These are phyloP conservation scores for Colletotrichum filicis DNA, from an alignment of 2,329 filamentous ascomycete genomes.

Conservation along the genomic window DNA sequence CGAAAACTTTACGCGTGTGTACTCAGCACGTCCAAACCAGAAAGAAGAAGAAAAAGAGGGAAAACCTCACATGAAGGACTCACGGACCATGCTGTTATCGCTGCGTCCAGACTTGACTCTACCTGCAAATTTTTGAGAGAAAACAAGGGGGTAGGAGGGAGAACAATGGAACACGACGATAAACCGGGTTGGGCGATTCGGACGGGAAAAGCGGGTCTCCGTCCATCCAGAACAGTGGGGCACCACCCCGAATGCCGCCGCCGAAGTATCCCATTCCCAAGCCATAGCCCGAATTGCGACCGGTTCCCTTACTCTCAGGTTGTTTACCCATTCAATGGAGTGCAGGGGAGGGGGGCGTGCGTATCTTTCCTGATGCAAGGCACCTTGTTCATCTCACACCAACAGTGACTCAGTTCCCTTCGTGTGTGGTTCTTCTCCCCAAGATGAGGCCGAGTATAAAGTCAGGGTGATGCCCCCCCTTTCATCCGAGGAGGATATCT, in stretches of 20 bases:
- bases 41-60: not conserved
- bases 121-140: not conserved
- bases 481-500: not conserved
- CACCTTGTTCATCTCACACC: not conserved
- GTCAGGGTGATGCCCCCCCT: not conserved
- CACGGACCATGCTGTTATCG: not conserved
- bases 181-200: conserved; percentile 17
- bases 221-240: conserved; percentile 2
- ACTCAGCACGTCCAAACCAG: not conserved
- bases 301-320: not conserved
- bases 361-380: not conserved
- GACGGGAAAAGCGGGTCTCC: conserved; percentile 26
- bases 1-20: not conserved
- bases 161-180: not conserved
- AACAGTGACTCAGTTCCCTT: not conserved
- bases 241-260: conserved; percentile 29
- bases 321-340: too few species aligned
- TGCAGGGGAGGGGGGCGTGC: not conserved
- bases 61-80: conserved; percentile 12
- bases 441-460: conserved; percentile 15
- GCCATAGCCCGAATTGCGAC: conserved; percentile 26
- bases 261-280: conserved; percentile 12
- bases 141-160: too few species aligned
- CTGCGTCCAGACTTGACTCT: not conserved
- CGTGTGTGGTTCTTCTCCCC: not conserved